A percentile compares a stretch with the other conserved stretches of the same genome.
Evolutionary conservation across 1,284 basidiomycete species (phyloP).

Genomic region (Melampsora abietis-canadensis): DNA sequence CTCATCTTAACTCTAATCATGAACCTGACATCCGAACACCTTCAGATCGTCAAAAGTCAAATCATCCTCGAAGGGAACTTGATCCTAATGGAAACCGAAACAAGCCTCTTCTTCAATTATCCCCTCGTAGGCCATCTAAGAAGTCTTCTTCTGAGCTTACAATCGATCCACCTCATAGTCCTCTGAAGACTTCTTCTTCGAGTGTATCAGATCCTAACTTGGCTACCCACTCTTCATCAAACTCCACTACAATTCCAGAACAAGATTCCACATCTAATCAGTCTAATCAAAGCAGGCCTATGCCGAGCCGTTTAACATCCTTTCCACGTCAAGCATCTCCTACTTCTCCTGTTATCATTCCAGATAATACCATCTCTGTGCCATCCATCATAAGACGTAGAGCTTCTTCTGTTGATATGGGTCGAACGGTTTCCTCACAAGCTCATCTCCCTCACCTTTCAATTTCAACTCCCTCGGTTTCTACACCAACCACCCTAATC

Average conservation of each 20-base stretch:
- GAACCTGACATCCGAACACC: not conserved
- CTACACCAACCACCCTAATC: not conserved
- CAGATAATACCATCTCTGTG: not conserved
- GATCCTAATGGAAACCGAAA: not conserved
- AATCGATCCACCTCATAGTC: not conserved
- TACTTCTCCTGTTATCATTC: not conserved
- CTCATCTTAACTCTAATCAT: not conserved
- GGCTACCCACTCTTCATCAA: not conserved
- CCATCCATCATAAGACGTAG: not conserved
- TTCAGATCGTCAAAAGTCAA: not conserved
- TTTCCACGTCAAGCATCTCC: not conserved
- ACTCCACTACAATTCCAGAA: not conserved
- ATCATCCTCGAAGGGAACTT: not conserved
- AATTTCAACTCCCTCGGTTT: not conserved
- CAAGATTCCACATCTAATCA: not conserved
- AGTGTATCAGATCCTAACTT: not conserved
- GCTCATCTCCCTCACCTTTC: not conserved
- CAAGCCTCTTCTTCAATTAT: not conserved
- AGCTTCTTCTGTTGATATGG: constrained; percentile 33
- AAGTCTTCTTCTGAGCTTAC: not conserved
- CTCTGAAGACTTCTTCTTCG: not conserved
- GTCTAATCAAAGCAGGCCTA: not conserved
- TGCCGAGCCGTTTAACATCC: not conserved
- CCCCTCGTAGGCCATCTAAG: not conserved
- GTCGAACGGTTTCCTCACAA: not conserved